Conservation (phyloP, 129 eudicot species). For the Flaveria robusta region DNA sequence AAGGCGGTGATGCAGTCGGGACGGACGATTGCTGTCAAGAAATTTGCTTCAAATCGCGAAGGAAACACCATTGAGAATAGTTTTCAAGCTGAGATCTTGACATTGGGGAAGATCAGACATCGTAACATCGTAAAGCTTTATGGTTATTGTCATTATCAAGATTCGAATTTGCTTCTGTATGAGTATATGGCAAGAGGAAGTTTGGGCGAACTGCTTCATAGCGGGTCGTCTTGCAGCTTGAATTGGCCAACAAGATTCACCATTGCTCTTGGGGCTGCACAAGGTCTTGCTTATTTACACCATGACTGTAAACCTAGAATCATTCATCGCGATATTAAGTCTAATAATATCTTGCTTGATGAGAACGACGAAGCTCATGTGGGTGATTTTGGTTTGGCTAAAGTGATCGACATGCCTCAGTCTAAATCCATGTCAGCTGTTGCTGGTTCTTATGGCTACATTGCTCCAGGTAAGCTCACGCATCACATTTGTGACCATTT, state of each 20-base stretch:
- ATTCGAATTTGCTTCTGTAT: conserved; percentile 83
- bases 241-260: conserved; percentile 80
- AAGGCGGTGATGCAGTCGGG: conserved; percentile 91
- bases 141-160: conserved; percentile 85
- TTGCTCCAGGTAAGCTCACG: conserved; percentile 81
- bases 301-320: conserved; percentile 97
- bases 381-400: conserved; percentile 98
- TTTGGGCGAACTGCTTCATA: conserved; percentile 86
- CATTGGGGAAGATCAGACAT: conserved; percentile 92
- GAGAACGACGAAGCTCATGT: conserved; percentile 96
- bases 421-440: conserved; percentile 97
- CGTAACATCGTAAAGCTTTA: conserved; percentile 93
- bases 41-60: conserved; percentile 86
- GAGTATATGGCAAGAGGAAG: conserved; percentile 93
- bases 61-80: conserved; percentile 81
- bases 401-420: conserved; percentile 98
- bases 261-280: conserved; percentile 93
- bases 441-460: conserved; percentile 98
- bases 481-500: neutral
- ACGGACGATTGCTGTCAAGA: conserved; percentile 76
- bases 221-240: conserved; percentile 49
- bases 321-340: conserved; percentile 92
- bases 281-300: conserved; percentile 88
- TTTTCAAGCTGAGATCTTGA: conserved; percentile 86
- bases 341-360: conserved; percentile 86